Percentiles rank a stretch among this genome's conserved stretches.
Conservation (phyloP, 176 grass and related monocot genomes). For the Rhynchospora breviuscula region DNA sequence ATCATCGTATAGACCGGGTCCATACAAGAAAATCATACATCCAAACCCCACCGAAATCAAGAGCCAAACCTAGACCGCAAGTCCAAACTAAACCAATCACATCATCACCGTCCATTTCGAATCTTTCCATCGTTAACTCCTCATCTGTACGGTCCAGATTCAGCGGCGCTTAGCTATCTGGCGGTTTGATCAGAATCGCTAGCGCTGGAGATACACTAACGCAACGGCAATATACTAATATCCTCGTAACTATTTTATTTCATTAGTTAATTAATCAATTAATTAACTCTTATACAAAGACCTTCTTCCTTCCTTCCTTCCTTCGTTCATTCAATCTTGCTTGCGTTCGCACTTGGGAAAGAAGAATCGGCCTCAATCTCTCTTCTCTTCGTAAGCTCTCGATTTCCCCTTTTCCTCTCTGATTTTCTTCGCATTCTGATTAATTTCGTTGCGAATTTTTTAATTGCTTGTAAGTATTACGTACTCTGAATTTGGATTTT, state of each 20-base stretch:
- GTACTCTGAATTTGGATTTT: background rate
- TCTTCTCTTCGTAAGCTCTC: slow-evolving; percentile 13
- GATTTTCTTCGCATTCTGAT: background rate
- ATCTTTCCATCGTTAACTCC: background rate
- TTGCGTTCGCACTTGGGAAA: background rate
- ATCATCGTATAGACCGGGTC: too few relatives aligned
- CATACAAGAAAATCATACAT: background rate
- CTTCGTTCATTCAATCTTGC: background rate
- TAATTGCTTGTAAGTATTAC: background rate
- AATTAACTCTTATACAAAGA: background rate
- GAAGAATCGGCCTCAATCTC: slow-evolving; percentile 11
- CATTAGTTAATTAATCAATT: too few relatives aligned
- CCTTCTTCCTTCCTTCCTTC: background rate
- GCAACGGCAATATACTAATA: too few relatives aligned
- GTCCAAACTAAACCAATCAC: too few relatives aligned
- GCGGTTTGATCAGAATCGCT: background rate
- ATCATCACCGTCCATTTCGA: slow-evolving; percentile 4
- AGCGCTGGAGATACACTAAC: background rate
- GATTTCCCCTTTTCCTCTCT: background rate
- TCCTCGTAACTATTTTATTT: background rate
- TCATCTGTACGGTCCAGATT: background rate
- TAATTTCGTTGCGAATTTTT: background rate
- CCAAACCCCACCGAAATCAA: too few relatives aligned
- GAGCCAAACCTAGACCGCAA: background rate
- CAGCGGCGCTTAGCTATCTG: background rate